Conservation (phyloP, 257 asterid genomes). For the Thymus quinquecostatus region DNA sequence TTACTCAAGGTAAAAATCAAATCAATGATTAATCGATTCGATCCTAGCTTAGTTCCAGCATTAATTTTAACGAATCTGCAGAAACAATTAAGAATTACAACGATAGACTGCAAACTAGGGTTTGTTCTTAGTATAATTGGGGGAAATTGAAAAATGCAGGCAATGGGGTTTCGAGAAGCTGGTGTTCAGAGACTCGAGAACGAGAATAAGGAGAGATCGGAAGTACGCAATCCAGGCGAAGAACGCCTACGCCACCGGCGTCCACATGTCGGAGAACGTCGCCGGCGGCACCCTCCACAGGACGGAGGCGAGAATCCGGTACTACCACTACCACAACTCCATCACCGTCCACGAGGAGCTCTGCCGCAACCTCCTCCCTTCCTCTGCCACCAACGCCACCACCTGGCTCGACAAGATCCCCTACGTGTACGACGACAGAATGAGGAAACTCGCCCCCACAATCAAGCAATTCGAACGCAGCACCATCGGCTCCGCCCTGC, state of each 20-base stretch:
- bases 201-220: slow-evolving; percentile 54
- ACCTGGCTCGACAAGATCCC: slow-evolving; percentile 64
- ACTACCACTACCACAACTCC: slow-evolving; percentile 64
- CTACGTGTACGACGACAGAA: slow-evolving; percentile 55
- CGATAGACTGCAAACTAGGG: too few species aligned
- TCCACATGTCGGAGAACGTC: slow-evolving; percentile 65
- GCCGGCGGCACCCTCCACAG: slow-evolving; percentile 48
- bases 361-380: slow-evolving; percentile 52
- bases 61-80: background rate
- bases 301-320: slow-evolving; percentile 44
- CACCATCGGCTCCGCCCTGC: slow-evolving; percentile 42
- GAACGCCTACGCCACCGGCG: slow-evolving; percentile 59
- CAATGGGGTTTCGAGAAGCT: slow-evolving; percentile 70
- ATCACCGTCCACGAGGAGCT: slow-evolving; percentile 66
- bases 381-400: slow-evolving; percentile 42
- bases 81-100: too few species aligned
- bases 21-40: too few species aligned
- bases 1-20: slow-evolving; percentile 42
- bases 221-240: slow-evolving; percentile 63
- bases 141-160: slow-evolving; percentile 32
- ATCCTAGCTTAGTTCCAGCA: background rate
- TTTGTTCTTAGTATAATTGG: background rate
- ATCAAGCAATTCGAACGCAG: slow-evolving; percentile 58
- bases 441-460: slow-evolving; percentile 51
- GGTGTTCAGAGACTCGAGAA: slow-evolving; percentile 51